Evolutionary conservation across 179 eudicot species (phyloP).

Genomic region (Camellia oleifera): DNA sequence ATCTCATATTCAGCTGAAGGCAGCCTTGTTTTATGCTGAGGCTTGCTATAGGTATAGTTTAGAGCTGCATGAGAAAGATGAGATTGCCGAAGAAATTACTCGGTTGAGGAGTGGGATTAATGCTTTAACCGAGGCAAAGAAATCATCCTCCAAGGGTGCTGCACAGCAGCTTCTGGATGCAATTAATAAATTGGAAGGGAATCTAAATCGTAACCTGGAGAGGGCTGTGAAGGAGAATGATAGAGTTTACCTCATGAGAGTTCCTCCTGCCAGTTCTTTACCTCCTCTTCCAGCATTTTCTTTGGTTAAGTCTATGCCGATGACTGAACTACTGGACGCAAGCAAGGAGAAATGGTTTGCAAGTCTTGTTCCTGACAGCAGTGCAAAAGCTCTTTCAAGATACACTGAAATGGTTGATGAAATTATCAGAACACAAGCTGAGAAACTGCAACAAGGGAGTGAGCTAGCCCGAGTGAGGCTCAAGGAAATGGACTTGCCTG

Average conservation of each 20-base stretch:
- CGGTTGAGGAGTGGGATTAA: slow-evolving; percentile 72
- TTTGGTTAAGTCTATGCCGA: slow-evolving; percentile 74
- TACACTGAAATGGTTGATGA: slow-evolving; percentile 98
- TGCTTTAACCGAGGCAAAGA: slow-evolving; percentile 72
- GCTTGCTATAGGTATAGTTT: slow-evolving; percentile 90
- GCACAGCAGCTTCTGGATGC: slow-evolving; percentile 89
- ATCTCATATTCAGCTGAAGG: slow-evolving; percentile 90
- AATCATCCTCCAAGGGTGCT: slow-evolving; percentile 73
- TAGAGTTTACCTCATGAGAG: slow-evolving; percentile 94
- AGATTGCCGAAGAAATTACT: slow-evolving; percentile 93
- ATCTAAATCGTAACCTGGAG: slow-evolving; percentile 72
- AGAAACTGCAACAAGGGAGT: slow-evolving; percentile 95
- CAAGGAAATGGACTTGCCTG: slow-evolving; percentile 97
- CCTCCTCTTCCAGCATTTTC: slow-evolving; percentile 74
- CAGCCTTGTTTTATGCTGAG: slow-evolving; percentile 86
- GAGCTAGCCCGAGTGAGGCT: slow-evolving; percentile 95
- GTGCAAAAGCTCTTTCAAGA: slow-evolving; percentile 91
- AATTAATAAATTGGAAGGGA: slow-evolving; percentile 70
- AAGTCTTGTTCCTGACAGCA: slow-evolving; percentile 90
- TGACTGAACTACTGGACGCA: slow-evolving; percentile 83
- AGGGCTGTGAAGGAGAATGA: slow-evolving; percentile 97
- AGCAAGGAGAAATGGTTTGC: slow-evolving; percentile 91
- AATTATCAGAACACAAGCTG: slow-evolving; percentile 92
- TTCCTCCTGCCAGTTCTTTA: slow-evolving; percentile 74
- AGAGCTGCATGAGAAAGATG: slow-evolving; percentile 96